Base-by-base conservation (phyloP, 768 basidiomycete species). In the Chalciporus pseudorubinellus region DNA sequence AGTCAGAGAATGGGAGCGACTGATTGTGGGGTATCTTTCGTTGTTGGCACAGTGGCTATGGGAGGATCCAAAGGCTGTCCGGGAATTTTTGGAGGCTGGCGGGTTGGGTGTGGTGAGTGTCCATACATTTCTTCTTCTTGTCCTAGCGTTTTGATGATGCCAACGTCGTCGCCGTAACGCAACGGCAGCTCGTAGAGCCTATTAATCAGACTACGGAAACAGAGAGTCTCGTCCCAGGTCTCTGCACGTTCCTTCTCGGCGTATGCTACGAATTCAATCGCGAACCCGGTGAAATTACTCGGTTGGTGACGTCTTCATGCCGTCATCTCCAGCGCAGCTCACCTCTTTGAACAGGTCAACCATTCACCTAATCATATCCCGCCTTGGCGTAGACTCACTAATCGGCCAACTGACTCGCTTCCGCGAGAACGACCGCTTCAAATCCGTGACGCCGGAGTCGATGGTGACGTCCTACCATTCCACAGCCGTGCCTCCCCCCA, bases 261-360 rank as follows among this genome's bases (percentile, higher is more conserved):
- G 77, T 93, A 31, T 93, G 93, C 72, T 99, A 98, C 64, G 95
- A 98, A 71, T 98, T 89, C 75, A 92, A 98, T 67, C 83, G 92
- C 36, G 90, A 97, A 60, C 92, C 95, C 0, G 94, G 95, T 13
- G 92, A 97, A 62, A 91, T 98, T 48, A 92, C 92, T n/a, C 79
- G 95, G 90, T 90, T 47, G 48, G 80, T 63, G 26, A 43, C 13
- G 29, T 31, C 12, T 31, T 31, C 29, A 12, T 46, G n/a, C 41
- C 36, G 2, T 46, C 12, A 16, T 29, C 18, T 26, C 39, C 16
- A 13, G 29, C 29, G 2, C 4, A 13, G 11, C 10, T 31, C 29
- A 31, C 10, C 29, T 31, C 29, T 6, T 10, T 7, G 1, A 18
- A n/a, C 19, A 95, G 93, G 58, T 71, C 85, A 14, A 93, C 90